Percentiles rank a stretch among this genome's conserved stretches.
These are phyloP conservation scores for Pezicula neosporulosa DNA, from an alignment of 2,329 filamentous ascomycete species.

Conservation along the genomic window DNA sequence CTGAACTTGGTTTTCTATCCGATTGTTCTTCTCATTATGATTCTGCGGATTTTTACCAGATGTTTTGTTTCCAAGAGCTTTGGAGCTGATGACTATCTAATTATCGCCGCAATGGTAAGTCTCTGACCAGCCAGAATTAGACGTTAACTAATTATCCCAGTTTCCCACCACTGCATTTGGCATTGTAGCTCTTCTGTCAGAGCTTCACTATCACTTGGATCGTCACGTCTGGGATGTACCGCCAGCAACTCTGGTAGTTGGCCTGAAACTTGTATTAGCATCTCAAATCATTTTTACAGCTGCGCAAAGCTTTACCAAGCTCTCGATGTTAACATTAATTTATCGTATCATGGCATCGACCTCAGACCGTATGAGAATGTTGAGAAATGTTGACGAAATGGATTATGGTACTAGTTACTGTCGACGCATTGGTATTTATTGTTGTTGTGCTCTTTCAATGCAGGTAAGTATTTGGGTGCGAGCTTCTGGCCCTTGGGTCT, in stretches of 20 bases:
- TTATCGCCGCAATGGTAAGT: constrained; percentile 36
- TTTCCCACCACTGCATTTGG: constrained; percentile 33
- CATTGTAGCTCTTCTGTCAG: constrained; percentile 28
- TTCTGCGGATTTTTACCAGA: constrained; percentile 43
- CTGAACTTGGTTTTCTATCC: constrained; percentile 35
- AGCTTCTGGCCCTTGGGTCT: not conserved
- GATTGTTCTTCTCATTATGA: constrained; percentile 36
- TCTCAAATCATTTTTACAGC: constrained; percentile 34
- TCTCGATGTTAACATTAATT: constrained; percentile 29
- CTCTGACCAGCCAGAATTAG: not conserved
- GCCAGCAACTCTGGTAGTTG: constrained; percentile 20
- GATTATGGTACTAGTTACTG: constrained; percentile 28
- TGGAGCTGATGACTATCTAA: constrained; percentile 43
- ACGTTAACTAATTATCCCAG: constrained; percentile 7
- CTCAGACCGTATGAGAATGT: constrained; percentile 25
- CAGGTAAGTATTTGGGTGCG: constrained; percentile 25
- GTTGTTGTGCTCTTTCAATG: constrained; percentile 35
- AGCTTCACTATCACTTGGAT: constrained; percentile 31
- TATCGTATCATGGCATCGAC: constrained; percentile 32
- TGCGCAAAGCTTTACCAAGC: constrained; percentile 32
- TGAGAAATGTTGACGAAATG: constrained; percentile 22
- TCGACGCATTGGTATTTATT: constrained; percentile 28
- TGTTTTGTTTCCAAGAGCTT: constrained; percentile 39
- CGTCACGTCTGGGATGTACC: constrained; percentile 39
- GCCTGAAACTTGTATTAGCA: constrained; percentile 32